phyloP scores from a whole-genome alignment of 768 basidiomycete genomes.

The Mrakia frigida region DNA sequence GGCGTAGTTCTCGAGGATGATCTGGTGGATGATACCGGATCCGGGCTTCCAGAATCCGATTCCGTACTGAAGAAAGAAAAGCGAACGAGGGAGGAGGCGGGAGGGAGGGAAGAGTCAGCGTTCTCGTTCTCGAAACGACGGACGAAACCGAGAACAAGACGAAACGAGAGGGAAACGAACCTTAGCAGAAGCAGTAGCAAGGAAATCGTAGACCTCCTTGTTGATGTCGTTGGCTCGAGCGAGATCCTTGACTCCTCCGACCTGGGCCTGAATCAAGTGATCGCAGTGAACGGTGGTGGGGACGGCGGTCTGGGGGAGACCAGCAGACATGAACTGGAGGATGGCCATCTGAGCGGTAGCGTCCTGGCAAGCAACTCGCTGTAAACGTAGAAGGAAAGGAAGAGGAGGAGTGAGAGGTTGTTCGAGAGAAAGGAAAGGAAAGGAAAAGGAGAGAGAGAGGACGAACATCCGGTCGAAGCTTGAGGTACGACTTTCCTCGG shows the following conservation, averaged over 20 bases:
- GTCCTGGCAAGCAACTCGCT: conserved; percentile 52
- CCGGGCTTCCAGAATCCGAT: conserved; percentile 99
- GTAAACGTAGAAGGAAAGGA: conserved; percentile 37
- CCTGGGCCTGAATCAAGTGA: conserved; percentile 95
- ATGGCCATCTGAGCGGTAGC: conserved; percentile 83
- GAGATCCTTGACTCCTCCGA: conserved; percentile 89
- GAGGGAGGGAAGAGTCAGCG: conserved; percentile 3
- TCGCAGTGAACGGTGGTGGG: conserved; percentile 99
- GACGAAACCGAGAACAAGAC: conserved; percentile 5
- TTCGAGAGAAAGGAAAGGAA: conserved; percentile 40
- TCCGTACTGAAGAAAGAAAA: conserved; percentile 62
- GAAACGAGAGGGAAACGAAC: conserved; percentile 46
- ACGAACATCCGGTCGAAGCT: conserved; percentile 92
- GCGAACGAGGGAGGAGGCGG: neutral
- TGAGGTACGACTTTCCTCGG: conserved; percentile 90
- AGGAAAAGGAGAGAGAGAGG: conserved; percentile 1
- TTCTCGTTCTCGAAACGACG: neutral
- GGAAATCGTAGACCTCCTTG: conserved; percentile 99
- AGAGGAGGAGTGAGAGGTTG: conserved; percentile 54
- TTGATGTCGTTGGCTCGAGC: conserved; percentile 86
- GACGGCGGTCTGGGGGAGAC: conserved; percentile 94
- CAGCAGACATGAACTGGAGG: conserved; percentile 99
- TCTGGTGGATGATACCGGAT: conserved; percentile 98
- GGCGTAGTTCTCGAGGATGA: conserved; percentile 98
- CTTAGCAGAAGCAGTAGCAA: conserved; percentile 93